These are phyloP conservation scores for Eucalyptus rudis DNA, from an alignment of 345 rosid genomes.

Conservation along the genomic window DNA sequence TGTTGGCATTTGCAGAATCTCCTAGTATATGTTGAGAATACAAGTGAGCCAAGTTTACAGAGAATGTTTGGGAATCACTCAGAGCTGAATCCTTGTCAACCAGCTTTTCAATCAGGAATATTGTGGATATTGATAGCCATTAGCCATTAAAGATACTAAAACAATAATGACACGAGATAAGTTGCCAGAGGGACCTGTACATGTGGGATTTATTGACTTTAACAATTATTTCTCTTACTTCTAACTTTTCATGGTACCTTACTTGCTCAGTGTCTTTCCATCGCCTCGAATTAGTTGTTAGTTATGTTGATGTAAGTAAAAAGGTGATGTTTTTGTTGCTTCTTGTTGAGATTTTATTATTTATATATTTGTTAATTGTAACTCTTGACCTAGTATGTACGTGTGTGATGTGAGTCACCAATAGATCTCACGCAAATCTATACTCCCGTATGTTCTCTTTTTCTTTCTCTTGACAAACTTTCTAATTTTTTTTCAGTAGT, in stretches of 20 bases:
- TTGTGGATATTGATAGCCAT: background rate
- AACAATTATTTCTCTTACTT: background rate
- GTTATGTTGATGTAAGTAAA: background rate
- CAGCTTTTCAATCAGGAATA: background rate
- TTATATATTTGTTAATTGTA: background rate
- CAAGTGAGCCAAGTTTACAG: background rate
- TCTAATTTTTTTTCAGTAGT: background rate
- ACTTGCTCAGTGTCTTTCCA: background rate
- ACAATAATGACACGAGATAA: background rate
- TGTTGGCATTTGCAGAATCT: background rate
- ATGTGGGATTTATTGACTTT: background rate
- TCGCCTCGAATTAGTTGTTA: background rate
- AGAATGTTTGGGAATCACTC: background rate
- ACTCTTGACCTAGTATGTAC: background rate
- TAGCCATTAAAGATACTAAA: background rate
- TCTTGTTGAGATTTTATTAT: background rate
- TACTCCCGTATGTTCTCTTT: background rate
- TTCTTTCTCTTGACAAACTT: background rate
- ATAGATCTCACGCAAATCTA: background rate
- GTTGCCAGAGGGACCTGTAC: background rate
- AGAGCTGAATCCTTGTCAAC: background rate
- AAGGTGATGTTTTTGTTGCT: background rate
- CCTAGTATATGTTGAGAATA: background rate
- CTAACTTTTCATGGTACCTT: background rate
- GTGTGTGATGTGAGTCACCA: background rate